Conservation (phyloP, 768 basidiomycete species). For the Pleurotus djamor region DNA sequence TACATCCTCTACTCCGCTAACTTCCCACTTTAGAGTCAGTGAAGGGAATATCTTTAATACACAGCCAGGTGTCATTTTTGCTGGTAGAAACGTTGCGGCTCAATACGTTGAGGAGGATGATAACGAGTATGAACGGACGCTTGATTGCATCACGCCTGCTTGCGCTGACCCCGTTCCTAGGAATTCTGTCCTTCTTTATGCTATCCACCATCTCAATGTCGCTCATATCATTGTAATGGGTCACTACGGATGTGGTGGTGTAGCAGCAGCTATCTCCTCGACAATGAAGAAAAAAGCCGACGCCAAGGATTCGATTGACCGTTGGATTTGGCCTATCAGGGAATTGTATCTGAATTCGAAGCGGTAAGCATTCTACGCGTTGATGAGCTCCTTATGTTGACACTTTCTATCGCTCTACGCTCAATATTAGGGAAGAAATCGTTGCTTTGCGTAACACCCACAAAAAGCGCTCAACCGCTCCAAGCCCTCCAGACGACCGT, state of each 20-base stretch:
- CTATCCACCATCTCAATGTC: conserved; percentile 27
- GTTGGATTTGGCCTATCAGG: conserved; percentile 30
- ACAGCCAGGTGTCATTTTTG: conserved; percentile 25
- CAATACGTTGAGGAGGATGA: conserved; percentile 29
- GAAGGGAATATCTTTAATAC: conserved; percentile 30
- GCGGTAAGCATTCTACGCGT: conserved; percentile 18
- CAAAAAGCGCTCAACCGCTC: conserved; percentile 10
- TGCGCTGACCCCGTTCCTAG: conserved; percentile 10
- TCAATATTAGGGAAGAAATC: conserved; percentile 25
- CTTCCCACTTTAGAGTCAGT: conserved; percentile 10
- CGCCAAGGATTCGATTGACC: conserved; percentile 17
- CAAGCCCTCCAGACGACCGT: too few relatives aligned
- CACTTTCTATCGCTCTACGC: background rate
- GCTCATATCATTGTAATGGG: conserved; percentile 36
- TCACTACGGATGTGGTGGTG: conserved; percentile 35
- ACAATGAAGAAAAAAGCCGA: conserved; percentile 11
- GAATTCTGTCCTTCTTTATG: conserved; percentile 31
- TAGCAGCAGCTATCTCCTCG: conserved; percentile 26
- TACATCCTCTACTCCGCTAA: background rate
- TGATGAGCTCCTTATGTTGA: background rate
- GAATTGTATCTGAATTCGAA: conserved; percentile 26
- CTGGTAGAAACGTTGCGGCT: conserved; percentile 33
- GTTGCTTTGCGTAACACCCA: conserved; percentile 8
- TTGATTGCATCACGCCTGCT: background rate
- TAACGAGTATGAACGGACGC: conserved; percentile 25